phyloP scores from a whole-genome alignment of 805 yeast species.

The Barnettozyma californica region DNA sequence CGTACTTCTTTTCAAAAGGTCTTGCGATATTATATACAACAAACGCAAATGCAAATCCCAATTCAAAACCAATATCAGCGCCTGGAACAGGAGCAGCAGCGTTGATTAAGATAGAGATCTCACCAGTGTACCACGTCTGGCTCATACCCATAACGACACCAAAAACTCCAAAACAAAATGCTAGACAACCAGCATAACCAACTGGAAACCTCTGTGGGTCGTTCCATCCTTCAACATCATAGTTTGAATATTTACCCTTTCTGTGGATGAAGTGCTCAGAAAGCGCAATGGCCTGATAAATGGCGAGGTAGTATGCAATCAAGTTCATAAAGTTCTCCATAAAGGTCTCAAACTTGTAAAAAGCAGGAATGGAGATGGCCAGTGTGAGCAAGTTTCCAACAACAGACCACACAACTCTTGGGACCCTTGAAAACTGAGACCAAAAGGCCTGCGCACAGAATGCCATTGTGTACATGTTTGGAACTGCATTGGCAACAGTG shows the following conservation, averaged over 20 bases:
- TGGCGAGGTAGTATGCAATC: slow-evolving; percentile 55
- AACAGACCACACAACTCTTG: slow-evolving; percentile 79
- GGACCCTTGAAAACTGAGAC: slow-evolving; percentile 67
- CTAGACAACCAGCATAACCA: slow-evolving; percentile 73
- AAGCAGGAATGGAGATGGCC: slow-evolving; percentile 87
- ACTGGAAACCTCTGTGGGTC: slow-evolving; percentile 57
- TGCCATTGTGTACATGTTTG: slow-evolving; percentile 45
- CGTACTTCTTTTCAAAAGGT: slow-evolving; percentile 63
- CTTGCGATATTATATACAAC: slow-evolving; percentile 54
- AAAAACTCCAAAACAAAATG: slow-evolving; percentile 75
- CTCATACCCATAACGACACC: slow-evolving; percentile 86
- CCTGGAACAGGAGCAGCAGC: slow-evolving; percentile 36
- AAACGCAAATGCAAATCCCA: slow-evolving; percentile 64
- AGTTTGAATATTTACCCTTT: slow-evolving; percentile 53
- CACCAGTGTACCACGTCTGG: slow-evolving; percentile 81
- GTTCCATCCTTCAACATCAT: slow-evolving; percentile 57
- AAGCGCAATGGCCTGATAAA: slow-evolving; percentile 67
- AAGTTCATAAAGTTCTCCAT: slow-evolving; percentile 85
- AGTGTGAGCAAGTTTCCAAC: slow-evolving; percentile 68
- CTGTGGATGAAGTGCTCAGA: slow-evolving; percentile 81
- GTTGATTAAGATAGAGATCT: slow-evolving; percentile 56
- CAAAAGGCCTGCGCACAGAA: slow-evolving; percentile 78
- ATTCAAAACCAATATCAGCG: slow-evolving; percentile 85
- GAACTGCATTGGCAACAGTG: slow-evolving; percentile 50
- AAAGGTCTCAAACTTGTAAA: slow-evolving; percentile 62